A percentile compares a stretch with the other conserved stretches of the same genome.
Conservation (phyloP, 257 asterid genomes). For the Perilla frutescens region DNA sequence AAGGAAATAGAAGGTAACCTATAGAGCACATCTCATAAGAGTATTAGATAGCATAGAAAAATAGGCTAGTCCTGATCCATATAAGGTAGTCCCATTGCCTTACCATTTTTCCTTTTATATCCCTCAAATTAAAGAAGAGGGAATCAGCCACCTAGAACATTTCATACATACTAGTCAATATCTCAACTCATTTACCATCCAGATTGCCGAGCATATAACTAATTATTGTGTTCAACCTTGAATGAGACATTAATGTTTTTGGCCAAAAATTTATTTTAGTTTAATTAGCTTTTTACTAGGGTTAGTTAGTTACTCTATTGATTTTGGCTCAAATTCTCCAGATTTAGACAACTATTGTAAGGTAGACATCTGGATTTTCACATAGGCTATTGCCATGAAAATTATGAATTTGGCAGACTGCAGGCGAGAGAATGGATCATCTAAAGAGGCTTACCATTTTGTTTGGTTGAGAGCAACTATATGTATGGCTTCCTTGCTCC, state of each 20-base stretch:
- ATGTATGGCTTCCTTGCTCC: slow-evolving; percentile 84
- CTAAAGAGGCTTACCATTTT: slow-evolving; percentile 63
- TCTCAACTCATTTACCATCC: slow-evolving; percentile 4
- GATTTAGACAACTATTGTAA: neutral
- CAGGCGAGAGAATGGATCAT: slow-evolving; percentile 13
- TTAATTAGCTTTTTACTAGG: neutral
- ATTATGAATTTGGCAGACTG: slow-evolving; percentile 14
- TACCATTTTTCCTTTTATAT: neutral
- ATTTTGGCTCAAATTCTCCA: slow-evolving; percentile 2
- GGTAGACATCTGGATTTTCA: slow-evolving; percentile 10
- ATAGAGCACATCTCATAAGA: slow-evolving; percentile 12
- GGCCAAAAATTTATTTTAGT: slow-evolving; percentile 12
- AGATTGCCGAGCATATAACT: slow-evolving; percentile 3
- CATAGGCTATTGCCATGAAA: slow-evolving; percentile 1
- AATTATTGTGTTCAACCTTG: neutral
- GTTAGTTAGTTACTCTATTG: neutral
- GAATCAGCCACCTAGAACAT: slow-evolving; percentile 18
- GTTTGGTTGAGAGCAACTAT: slow-evolving; percentile 87
- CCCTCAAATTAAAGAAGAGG: neutral
- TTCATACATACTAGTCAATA: slow-evolving; percentile 9
- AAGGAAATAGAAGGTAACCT: slow-evolving; percentile 12
- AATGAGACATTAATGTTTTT: slow-evolving; percentile 13
- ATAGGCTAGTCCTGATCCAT: neutral
- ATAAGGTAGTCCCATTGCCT: slow-evolving; percentile 16
- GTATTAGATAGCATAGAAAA: neutral